phyloP scores from a whole-genome alignment of 1,284 basidiomycete species.

The Irpex sp. region DNA sequence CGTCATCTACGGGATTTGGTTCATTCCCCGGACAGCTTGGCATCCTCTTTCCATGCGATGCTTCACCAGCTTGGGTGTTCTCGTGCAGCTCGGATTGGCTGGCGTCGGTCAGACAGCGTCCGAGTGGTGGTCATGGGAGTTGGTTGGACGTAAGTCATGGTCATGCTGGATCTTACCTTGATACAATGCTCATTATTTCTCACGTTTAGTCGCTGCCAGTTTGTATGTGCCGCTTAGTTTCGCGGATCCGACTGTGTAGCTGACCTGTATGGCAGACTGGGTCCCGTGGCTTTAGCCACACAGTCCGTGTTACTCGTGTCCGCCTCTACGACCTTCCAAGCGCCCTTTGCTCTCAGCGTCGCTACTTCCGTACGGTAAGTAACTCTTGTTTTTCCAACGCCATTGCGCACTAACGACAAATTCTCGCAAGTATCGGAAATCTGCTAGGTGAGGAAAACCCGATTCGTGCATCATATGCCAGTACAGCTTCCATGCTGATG shows the following conservation, averaged over 20 bases:
- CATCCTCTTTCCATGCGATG: constrained; percentile 67
- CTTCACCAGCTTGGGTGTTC: constrained; percentile 70
- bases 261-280: constrained; percentile 34
- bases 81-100: constrained; percentile 73
- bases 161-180: background rate
- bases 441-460: constrained; percentile 73
- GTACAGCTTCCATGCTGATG: constrained; percentile 60
- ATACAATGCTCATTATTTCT: background rate
- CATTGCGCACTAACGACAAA: background rate
- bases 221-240: constrained; percentile 35
- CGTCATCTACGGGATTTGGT: constrained; percentile 71
- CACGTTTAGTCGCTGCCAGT: constrained; percentile 49
- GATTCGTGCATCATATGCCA: constrained; percentile 61
- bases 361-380: constrained; percentile 77
- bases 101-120: constrained; percentile 72
- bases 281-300: constrained; percentile 61
- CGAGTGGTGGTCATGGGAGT: constrained; percentile 94
- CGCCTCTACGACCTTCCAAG: constrained; percentile 79
- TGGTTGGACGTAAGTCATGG: constrained; percentile 49
- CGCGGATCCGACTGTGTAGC: background rate
- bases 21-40: constrained; percentile 81
- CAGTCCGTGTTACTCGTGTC: constrained; percentile 76
- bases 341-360: constrained; percentile 77
- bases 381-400: background rate
- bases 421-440: constrained; percentile 64